phyloP scores from a whole-genome alignment of 2,329 filamentous ascomycete genomes.

The Penicillium paneum region DNA sequence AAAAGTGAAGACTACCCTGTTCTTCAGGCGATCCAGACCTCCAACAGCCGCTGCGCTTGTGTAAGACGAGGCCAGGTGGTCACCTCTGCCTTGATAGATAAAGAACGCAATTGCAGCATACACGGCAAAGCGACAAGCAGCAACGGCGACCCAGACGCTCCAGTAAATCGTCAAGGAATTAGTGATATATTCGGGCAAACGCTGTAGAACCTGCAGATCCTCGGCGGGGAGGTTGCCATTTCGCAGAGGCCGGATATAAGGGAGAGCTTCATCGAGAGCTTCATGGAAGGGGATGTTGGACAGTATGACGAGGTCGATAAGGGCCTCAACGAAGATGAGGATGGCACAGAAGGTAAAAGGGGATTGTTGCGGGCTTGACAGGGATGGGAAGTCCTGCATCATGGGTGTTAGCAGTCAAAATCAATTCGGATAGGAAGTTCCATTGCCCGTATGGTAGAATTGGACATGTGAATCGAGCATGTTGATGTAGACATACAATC shows the following conservation, averaged over 20 bases:
- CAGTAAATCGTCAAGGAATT: constrained; percentile 34
- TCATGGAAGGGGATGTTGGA: constrained; percentile 59
- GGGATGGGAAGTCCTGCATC: constrained; percentile 55
- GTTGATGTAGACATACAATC: constrained; percentile 55
- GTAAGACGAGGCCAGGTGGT: constrained; percentile 18
- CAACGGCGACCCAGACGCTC: constrained; percentile 39
- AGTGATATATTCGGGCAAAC: constrained; percentile 24
- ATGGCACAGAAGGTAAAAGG: constrained; percentile 65
- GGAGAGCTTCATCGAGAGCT: constrained; percentile 58
- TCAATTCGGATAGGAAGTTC: neutral
- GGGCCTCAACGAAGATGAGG: constrained; percentile 63
- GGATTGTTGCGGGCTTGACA: constrained; percentile 63
- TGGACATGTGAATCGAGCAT: neutral
- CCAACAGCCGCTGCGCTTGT: constrained; percentile 22
- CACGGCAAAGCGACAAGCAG: constrained; percentile 34
- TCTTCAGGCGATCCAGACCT: constrained; percentile 68
- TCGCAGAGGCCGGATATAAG: constrained; percentile 25
- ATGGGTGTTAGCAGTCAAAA: constrained; percentile 4
- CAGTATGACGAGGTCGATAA: constrained; percentile 64
- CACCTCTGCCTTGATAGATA: constrained; percentile 35
- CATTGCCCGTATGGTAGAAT: neutral
- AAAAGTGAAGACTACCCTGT: constrained; percentile 79
- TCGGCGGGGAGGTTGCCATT: constrained; percentile 23
- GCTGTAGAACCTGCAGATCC: constrained; percentile 21
- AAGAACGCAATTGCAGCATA: constrained; percentile 39